Percentiles rank a stretch among this genome's conserved stretches.
Conservation (phyloP, 352 stramenopile species). For the Phytophthora rubi region DNA sequence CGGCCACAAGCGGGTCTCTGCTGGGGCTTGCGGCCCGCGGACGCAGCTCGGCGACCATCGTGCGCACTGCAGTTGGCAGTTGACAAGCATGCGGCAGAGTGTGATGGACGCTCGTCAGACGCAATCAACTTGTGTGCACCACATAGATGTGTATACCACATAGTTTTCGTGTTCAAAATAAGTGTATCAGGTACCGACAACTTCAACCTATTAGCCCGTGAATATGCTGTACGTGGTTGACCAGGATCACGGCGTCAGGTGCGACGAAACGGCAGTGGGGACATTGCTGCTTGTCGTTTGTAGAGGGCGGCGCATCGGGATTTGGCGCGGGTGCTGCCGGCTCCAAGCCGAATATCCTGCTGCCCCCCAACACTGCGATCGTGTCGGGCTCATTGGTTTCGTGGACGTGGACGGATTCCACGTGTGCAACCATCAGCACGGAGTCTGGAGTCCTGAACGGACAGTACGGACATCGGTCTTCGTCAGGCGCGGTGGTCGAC, state of each 20-base stretch:
- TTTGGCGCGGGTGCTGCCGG: constrained; percentile 18
- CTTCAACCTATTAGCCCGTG: constrained; percentile 45
- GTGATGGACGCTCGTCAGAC: too few relatives aligned
- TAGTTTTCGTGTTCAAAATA: neutral
- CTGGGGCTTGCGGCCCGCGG: constrained; percentile 14
- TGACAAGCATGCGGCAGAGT: constrained; percentile 19
- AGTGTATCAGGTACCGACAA: constrained; percentile 6
- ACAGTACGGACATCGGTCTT: constrained; percentile 67
- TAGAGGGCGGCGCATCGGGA: neutral
- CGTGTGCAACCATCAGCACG: constrained; percentile 72
- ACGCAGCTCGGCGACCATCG: constrained; percentile 23
- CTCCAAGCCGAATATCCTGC: constrained; percentile 35
- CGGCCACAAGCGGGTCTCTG: neutral
- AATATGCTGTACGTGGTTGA: constrained; percentile 82
- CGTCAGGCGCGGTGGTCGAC: constrained; percentile 27
- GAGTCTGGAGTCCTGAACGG: constrained; percentile 52
- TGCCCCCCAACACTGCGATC: constrained; percentile 35
- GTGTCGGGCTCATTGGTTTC: constrained; percentile 8
- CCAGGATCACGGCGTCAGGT: constrained; percentile 64
- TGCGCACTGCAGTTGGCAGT: constrained; percentile 1
- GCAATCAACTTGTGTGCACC: too few relatives aligned
- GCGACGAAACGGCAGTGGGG: constrained; percentile 69
- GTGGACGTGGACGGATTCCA: constrained; percentile 50
- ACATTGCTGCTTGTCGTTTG: constrained; percentile 57
- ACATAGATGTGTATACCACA: too few relatives aligned